Evolutionary conservation across 495 filamentous ascomycete genomes (phyloP), one percentile per base, ranked within the genome.

Genomic region (Penicillium simplicissimum): DNA sequence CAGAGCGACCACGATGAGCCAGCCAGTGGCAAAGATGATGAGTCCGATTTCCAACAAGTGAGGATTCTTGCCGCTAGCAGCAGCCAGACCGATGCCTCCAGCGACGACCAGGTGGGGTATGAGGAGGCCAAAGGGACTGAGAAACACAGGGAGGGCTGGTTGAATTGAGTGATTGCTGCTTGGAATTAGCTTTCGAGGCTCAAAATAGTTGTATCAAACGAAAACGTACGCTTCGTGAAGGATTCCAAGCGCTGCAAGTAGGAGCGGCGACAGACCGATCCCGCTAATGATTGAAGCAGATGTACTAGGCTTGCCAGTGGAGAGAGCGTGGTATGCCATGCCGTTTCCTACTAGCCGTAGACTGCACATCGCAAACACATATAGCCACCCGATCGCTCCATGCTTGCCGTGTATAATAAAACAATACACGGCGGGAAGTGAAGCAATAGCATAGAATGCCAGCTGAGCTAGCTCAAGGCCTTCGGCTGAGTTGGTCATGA

Each of bases 221-320:
- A n/a, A 28, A 8, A 67, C 76, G 65, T 58, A 80, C 77, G 75
- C 58, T 59, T 79, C 77, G 47, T 76, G 73, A 8, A 80, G 65
- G 40, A 79, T 56, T n/a, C 75, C 76, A 59, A 66, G 59, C 8
- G 60, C 55, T 8, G 72, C 72, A 17, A 79, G 67, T 19, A 81
- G 60, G 4, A 81, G 63, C 4, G 79, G 79, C 3, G 75, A 78
- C 8, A 81, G 59, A 7, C 79, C 79, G 51, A 81, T 77, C 23
- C 71, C 76, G n/a, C 62, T 67, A 14, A 81, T 70, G 5, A 78
- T 62, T 13, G 70, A 35, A 31, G 74, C 75, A 7, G 62, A 64
- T 19, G 15, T 25, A 48, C 55, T 68, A 25, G 58, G 55, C 19
- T 58, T 19, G 34, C 59, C 63, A 8, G 63, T 66, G n/a, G 59